Base-by-base conservation (phyloP, 2,329 filamentous ascomycete species). In the Clonostachys rosea region DNA sequence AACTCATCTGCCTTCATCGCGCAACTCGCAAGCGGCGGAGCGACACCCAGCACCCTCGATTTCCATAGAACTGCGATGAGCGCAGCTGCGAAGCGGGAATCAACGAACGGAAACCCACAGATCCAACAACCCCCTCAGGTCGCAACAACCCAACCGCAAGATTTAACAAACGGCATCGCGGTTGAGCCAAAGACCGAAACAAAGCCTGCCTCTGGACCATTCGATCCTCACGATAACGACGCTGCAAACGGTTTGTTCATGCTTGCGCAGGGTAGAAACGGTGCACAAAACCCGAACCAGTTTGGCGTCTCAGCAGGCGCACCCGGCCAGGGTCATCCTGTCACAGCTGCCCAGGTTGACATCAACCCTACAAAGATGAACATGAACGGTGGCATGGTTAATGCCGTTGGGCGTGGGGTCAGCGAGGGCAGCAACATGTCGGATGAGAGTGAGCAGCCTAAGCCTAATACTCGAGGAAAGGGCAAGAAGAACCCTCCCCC, bases 201-300 rank as follows among this genome's bases (percentile, higher is more conserved):
- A 13, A 82, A 76, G 57, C 68, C 76, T 11, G 62, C 73, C 2
- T 67, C 78, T 1, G 86, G 89, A 46, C 80, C 85, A 5, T 95
- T 91, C 60, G 87, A 91, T 49, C 88, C 91, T 40, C 90, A 95
- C 67, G 92, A 96, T 46, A 95, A 92, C 58, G 92, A 96, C 69
- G 94, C 92, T 40, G 94, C 92, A 45, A 97, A 96, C 63, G 91
- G 94, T 33, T 76, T 99, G 1, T 95, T 90, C 58, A 86, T 96
- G 79, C 76, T 99, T 49, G 91, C 94, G 2, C 85, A 89, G 59
- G 83, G 69, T 77, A 85, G 62, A 68, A 84, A 71, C 75, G 80
- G 69, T 69, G 76, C 63, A 50, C 81, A 72, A 52, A 66, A 70
- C 13, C 58, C 71, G 16, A 73, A 67, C 54, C 75, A 68, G 56